A percentile compares a stretch with the other conserved stretches of the same genome.
These are phyloP conservation scores for Chrysopogon serrulatus DNA, from an alignment of 176 grass and related monocot species.

Conservation along the genomic window DNA sequence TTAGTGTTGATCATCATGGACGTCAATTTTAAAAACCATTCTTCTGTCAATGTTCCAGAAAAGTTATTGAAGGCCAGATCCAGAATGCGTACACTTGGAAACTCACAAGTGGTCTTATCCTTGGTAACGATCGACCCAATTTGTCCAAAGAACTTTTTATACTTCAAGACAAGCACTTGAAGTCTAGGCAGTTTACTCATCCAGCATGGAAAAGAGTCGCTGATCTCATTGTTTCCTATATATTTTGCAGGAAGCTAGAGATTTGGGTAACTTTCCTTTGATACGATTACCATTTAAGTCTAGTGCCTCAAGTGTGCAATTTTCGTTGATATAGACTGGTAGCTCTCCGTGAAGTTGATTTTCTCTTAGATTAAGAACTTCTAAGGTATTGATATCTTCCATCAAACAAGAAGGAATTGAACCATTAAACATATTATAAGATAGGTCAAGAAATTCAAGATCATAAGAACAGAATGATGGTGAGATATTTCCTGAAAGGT, in stretches of 20 bases:
- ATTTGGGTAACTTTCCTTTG: background rate
- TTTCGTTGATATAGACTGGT: no score
- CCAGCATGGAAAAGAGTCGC: conserved; percentile 34
- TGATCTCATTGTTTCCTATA: background rate
- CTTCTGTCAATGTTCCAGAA: conserved; percentile 5
- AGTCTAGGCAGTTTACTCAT: background rate
- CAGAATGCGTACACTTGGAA: background rate
- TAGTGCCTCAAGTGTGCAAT: no score
- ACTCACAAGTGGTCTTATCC: no score
- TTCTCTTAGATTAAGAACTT: background rate
- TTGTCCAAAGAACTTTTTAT: conserved; percentile 17
- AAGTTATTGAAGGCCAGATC: conserved; percentile 43
- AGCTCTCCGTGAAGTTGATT: background rate
- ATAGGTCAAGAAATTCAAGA: no score
- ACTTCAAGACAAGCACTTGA: conserved; percentile 15
- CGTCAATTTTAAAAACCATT: background rate
- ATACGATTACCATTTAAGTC: conserved; percentile 6
- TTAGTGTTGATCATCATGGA: background rate
- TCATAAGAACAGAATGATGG: no score
- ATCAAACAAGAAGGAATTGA: no score
- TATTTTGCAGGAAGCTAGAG: background rate
- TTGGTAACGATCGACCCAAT: no score
- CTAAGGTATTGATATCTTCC: no score
- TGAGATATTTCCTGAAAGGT: no score
- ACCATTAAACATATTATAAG: no score